phyloP scores from a whole-genome alignment of 1,139 yeast species.

The Sugiyamaella novakii region DNA sequence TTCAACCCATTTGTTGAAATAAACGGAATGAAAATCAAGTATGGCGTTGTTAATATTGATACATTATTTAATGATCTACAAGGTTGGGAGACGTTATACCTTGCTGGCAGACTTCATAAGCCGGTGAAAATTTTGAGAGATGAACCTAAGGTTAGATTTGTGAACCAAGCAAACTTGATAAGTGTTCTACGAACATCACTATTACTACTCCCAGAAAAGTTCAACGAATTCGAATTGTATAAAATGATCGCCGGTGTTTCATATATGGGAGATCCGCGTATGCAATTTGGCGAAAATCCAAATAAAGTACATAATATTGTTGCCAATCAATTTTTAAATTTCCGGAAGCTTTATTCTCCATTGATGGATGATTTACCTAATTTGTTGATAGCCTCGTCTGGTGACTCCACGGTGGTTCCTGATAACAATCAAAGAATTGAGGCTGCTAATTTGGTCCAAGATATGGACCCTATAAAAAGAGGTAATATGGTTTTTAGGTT shows the following conservation, averaged over 20 bases:
- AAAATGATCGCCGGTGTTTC: slow-evolving; percentile 78
- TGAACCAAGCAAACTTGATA: slow-evolving; percentile 75
- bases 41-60: slow-evolving; percentile 76
- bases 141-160: slow-evolving; percentile 59
- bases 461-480: slow-evolving; percentile 41
- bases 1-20: slow-evolving; percentile 86
- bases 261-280: slow-evolving; percentile 88
- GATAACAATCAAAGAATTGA: slow-evolving; percentile 29
- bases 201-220: slow-evolving; percentile 54
- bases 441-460: slow-evolving; percentile 41
- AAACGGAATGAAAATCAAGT: slow-evolving; percentile 67
- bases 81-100: slow-evolving; percentile 81
- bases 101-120: slow-evolving; percentile 93
- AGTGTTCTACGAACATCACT: slow-evolving; percentile 79
- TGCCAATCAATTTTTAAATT: slow-evolving; percentile 66
- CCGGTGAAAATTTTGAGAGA: slow-evolving; percentile 80
- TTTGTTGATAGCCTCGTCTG: slow-evolving; percentile 33
- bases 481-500: slow-evolving; percentile 48
- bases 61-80: slow-evolving; percentile 65
- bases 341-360: slow-evolving; percentile 73
- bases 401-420: slow-evolving; percentile 25
- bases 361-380: slow-evolving; percentile 52
- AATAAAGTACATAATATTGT: slow-evolving; percentile 85
- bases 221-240: slow-evolving; percentile 68
- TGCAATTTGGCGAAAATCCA: slow-evolving; percentile 88